phyloP scores from a whole-genome alignment of 2,329 filamentous ascomycete species.

The Claviceps pazoutovae region DNA sequence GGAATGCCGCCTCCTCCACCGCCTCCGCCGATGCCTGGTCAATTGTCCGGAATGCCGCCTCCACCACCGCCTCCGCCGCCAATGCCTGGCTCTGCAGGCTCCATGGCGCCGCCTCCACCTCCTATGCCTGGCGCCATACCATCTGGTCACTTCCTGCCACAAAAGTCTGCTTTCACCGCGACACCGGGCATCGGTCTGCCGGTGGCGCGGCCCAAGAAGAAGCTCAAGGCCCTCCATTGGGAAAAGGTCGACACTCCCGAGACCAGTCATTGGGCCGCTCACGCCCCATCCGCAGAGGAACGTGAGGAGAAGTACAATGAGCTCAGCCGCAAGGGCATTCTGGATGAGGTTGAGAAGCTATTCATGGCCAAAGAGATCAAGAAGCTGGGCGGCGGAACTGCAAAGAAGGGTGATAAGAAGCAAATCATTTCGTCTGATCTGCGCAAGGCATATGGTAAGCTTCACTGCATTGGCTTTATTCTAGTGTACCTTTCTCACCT shows the following conservation, averaged over 20 bases:
- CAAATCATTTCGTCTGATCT: constrained; percentile 88
- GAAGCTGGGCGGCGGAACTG: constrained; percentile 54
- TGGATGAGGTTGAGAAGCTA: constrained; percentile 93
- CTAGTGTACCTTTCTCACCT: not conserved
- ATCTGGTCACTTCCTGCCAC: constrained; percentile 63
- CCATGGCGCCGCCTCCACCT: constrained; percentile 25
- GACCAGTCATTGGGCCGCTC: constrained; percentile 83
- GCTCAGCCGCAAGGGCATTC: constrained; percentile 81
- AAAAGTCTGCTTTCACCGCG: constrained; percentile 40
- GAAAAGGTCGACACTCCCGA: constrained; percentile 92
- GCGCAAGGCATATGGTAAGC: constrained; percentile 67
- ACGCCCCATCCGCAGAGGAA: constrained; percentile 71
- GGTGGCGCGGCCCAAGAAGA: constrained; percentile 89
- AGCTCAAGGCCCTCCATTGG: constrained; percentile 98
- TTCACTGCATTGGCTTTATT: not conserved
- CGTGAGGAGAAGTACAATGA: constrained; percentile 95
- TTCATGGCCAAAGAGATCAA: constrained; percentile 98
- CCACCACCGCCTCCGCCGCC: constrained; percentile 19
- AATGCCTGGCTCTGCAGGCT: constrained; percentile 29
- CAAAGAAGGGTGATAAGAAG: constrained; percentile 90
- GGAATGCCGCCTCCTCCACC: constrained; percentile 2
- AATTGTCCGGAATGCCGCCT: not conserved
- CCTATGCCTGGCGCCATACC: constrained; percentile 51
- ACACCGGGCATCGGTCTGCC: constrained; percentile 53
- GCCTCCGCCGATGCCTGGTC: constrained; percentile 33